These are phyloP conservation scores for Mikania micrantha DNA, from an alignment of 129 eudicot genomes.

Conservation along the genomic window DNA sequence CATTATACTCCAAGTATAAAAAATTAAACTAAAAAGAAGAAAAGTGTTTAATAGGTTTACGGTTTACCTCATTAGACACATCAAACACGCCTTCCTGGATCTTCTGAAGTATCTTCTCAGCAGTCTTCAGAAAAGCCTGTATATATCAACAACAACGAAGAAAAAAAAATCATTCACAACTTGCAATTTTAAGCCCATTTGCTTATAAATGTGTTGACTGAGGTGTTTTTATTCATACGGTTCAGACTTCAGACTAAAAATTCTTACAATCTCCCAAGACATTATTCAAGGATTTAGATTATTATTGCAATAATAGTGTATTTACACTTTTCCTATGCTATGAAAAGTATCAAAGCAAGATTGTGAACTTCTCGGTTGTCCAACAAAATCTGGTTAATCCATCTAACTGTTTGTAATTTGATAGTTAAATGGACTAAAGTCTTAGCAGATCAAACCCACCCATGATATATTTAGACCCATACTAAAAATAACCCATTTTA, in stretches of 20 bases:
- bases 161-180: background rate
- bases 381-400: no score
- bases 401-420: no score
- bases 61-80: conserved; percentile 70
- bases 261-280: background rate
- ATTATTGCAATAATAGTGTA: background rate
- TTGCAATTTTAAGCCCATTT: background rate
- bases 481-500: background rate
- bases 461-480: background rate
- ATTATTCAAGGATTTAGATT: background rate
- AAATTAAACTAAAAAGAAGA: background rate
- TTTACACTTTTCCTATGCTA: background rate
- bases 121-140: conserved; percentile 76
- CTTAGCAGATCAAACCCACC: background rate
- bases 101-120: conserved; percentile 66
- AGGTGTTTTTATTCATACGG: background rate
- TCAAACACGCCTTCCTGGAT: conserved; percentile 84
- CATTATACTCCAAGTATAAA: background rate
- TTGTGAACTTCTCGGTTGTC: no score
- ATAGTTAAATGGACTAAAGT: background rate
- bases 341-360: no score
- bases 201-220: background rate
- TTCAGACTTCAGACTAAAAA: background rate
- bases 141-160: background rate
- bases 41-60: conserved; percentile 21